Evolutionary conservation across 2,329 filamentous ascomycete genomes (phyloP), one percentile per base, ranked within the genome.

Genomic region (Calonectria pauciramosa): DNA sequence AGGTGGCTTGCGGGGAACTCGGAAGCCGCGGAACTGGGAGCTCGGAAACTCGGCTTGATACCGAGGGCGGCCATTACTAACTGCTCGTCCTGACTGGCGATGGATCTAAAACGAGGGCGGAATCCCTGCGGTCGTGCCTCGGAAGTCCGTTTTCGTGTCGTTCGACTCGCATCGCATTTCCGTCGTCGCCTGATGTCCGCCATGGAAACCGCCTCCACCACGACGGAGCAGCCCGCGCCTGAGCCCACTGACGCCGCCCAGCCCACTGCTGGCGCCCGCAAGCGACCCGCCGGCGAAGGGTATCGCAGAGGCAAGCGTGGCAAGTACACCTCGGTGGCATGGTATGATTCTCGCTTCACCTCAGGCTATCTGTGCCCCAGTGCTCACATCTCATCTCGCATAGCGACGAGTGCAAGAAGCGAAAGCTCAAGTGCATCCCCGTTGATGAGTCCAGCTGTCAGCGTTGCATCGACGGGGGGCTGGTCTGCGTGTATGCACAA

Each of bases 371-470:
- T 3, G 47, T 32, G 23, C 30, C 36, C 44, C 8, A 41, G 23
- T 51, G 59, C 68, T 82, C 59, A 81, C 67, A 14, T 7, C 1
- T 38, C 18, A 26, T 7, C 1, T 38, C 18, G 23, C 56, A 13
- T 38, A 83, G 84, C 34, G 82, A 86, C 65, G 84, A 86, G 28
- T 87, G 86, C 75, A 86, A 86, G 72, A 85, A 84, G 49, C 77
- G 84, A 34, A 87, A 87, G 71, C 83, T 87, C 69, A 87, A 87
- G 72, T 87, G 86, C 75, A 78, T 84, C 47, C 81, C 81, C 1
- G 72, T 74, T 0, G 77, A 78, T 6, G 76, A 82, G 32, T 73
- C 72, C 0, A 75, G 68, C 26, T 86, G 84, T 52, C 80, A 84
- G 72, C 73, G 84, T 60, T 86, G 84, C 34, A 75, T 80, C 18